Evolutionary conservation across 2,329 filamentous ascomycete genomes (phyloP).

Genomic region (Colletotrichum melonis): DNA sequence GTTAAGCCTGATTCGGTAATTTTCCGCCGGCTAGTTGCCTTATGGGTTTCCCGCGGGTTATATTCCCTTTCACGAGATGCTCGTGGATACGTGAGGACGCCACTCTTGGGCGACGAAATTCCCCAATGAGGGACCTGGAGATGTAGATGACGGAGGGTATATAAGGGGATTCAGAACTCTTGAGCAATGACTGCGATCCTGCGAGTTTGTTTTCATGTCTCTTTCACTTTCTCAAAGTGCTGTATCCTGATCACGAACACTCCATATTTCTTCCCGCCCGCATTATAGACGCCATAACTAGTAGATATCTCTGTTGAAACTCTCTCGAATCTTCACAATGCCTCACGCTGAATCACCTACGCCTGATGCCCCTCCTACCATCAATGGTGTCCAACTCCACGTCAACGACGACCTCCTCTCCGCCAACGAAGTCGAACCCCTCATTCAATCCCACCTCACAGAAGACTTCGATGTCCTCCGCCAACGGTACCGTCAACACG

Average conservation of each 20-base stretch:
- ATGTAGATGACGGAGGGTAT: not conserved
- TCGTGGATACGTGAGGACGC: not conserved
- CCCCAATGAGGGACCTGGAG: not conserved
- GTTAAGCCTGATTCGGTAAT: not conserved
- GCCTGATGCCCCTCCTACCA: not conserved
- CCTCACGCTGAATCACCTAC: constrained; percentile 7
- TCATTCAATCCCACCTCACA: constrained; percentile 54
- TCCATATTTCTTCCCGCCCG: no score
- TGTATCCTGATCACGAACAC: not conserved
- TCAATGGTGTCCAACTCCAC: constrained; percentile 35
- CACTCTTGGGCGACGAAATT: not conserved
- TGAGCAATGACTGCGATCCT: not conserved
- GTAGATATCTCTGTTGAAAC: no score
- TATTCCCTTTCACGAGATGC: constrained; percentile 6
- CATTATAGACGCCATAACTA: not conserved
- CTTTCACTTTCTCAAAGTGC: not conserved
- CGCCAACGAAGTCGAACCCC: constrained; percentile 53
- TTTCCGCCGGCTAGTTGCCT: not conserved
- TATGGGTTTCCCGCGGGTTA: constrained; percentile 16
- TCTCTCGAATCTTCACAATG: not conserved
- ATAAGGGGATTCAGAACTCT: not conserved
- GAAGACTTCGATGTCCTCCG: constrained; percentile 28
- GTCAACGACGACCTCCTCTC: constrained; percentile 52
- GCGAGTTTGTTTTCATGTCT: not conserved
- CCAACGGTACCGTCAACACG: constrained; percentile 21